Evolutionary conservation across 2,329 filamentous ascomycete species (phyloP), one percentile per base, ranked within the genome.

Genomic region (Cyphellophora europaea): DNA sequence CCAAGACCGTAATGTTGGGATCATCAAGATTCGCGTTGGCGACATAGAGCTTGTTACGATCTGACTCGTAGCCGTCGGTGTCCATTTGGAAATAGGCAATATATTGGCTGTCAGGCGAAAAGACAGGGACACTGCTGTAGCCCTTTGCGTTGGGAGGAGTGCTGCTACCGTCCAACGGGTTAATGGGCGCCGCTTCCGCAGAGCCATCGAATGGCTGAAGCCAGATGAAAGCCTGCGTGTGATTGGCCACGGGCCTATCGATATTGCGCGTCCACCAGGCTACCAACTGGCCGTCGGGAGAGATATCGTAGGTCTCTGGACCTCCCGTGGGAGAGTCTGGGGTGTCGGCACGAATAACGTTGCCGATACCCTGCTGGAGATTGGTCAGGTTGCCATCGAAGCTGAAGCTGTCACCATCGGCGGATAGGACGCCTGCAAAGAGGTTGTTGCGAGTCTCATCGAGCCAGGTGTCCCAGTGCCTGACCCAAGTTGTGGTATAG

Each of bases 181-280:
- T 76, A 56, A 53, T 68, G 52, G 35, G 57, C 13, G 49, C 29
- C 3, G 57, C 45, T 33, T 77, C 67, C 5, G 33, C 30, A 51
- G 81, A 87, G 3, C 68, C 72, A 32, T 67, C 63, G 19, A 87
- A 62, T 1, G 77, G 71, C 3, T 82, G 71, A 30, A 79, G 74
- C 57, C 91, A 93, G 19, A 93, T 71, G 51, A 91, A 82, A 1
- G 80, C 80, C 50, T 88, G 89, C 5, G 86, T 93, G 55, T 82
- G 76, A 37, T 82, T 71, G 25, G 59, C 55, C 19, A 54, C 50
- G 6, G 60, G 58, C 14, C 62, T 37, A 19, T 64, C 57, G 6
- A 60, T 55, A 1, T 59, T 59, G 44, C 63, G 63, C 49, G 58
- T 62, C 49, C 61, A 54, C 47, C 59, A 63, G 5, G 55, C 54